Base-by-base conservation (phyloP, 2,329 filamentous ascomycete genomes). In the Talaromyces sp. region DNA sequence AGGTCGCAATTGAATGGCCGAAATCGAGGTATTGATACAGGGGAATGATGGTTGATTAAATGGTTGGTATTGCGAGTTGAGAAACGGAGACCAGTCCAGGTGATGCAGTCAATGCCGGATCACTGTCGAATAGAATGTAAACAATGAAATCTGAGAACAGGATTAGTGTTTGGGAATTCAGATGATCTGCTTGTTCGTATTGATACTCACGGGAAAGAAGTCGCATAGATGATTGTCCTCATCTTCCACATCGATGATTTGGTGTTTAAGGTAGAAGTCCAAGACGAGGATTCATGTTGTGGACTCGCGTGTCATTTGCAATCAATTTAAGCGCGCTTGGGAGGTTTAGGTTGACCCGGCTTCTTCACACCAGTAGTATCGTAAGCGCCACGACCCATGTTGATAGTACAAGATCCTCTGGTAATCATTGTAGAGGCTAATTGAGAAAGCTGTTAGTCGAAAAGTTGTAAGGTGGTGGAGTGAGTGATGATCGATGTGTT, bases 351-450 rank as follows among this genome's bases (percentile, higher is more conserved):
- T 65, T 71, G 72, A 50, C 72, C 72, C 48, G 79, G 80, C 71
- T 82, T 81, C 67, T 80, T 79, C 23, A 82, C 79, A 31, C 80
- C 80, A 6, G 80, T 82, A 44, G 80, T 82, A 67, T 82, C 80
- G 66, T 82, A 82, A 63, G 78, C 80, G 63, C 80, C 80, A 66
- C 80, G 77, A 64, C 80, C 80, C 79, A 82, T 81, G 70, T 82
- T 80, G 71, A 71, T 76, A 58, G 75, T 73, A 60, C 74, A 76
- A 42, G 73, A 69, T 64, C 75, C 76, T 68, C 75, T 72, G 57
- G 74, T 69, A 66, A 79, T 77, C 77, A 79, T 79, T 42, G 66
- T 72, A 64, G 70, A 71, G 61, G 73, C 71, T 74, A 64, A 71
- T 69, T 48, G n/a, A 58, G n/a, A 59, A 42, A 18, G 50, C 23